Evolutionary conservation across 768 basidiomycete genomes (phyloP), one percentile per base, ranked within the genome.

Genomic region (Trametes meyenii): DNA sequence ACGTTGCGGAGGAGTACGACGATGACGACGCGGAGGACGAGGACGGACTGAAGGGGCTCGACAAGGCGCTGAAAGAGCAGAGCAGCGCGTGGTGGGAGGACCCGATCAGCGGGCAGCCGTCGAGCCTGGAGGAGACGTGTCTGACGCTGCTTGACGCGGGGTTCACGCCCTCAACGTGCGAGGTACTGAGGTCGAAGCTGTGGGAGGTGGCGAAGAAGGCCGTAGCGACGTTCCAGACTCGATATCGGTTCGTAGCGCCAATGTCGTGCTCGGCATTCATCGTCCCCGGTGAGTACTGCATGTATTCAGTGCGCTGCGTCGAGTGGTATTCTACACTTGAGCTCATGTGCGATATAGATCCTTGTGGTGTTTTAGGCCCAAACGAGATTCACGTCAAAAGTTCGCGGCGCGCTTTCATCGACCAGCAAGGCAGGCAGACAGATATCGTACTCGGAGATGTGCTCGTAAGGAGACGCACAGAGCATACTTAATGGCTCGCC

Each of bases 11-110:
- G 24, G 69, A 68, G 29, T 51, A 58, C 10, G 66, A 64, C 10
- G 62, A 69, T n/a, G 65, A 62, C 19, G 69, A 58, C 12, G 68
- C 52, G 17, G 69, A 70, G 3, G 73, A 71, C 42, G 70, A 69
- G 13, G 70, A 69, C 8, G 68, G 60, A 12, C 55, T 60, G 5
- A 39, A 66, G 26, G 49, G 64, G 39, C 54, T 69, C 2, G 61
- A 49, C 43, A 61, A 63, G n/a, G 60, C 60, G 17, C 12, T 66
- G 1, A 68, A 68, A 2, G 76, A 80, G 43, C 72, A 73, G 2
- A 88, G 87, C n/a, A 74, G 76, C 19, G 85, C 87, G 1, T 89
- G 87, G 86, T 89, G 86, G 86, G 76, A 74, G n/a, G 87, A 90
- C 61, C 78, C 83, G 23, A 73, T 84, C 33, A 86, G 85, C 50